phyloP scores from a whole-genome alignment of 73 alveolate species.

The Breviolum minutum region DNA sequence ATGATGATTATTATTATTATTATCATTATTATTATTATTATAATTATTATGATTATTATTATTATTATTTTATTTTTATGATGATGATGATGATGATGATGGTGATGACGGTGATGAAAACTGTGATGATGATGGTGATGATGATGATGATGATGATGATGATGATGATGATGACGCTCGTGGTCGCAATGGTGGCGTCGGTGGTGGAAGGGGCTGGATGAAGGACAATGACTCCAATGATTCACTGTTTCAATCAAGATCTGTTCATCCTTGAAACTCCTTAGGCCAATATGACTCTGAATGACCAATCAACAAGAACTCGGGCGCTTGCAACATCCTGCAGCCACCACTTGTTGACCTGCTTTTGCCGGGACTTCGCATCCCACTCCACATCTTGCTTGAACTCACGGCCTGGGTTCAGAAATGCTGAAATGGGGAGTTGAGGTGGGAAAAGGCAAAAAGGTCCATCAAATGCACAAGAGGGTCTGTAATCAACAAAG shows the following conservation, averaged over 20 bases:
- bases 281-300: no score
- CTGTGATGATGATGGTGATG: no score
- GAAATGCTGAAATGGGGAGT: background rate
- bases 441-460: background rate
- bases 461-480: background rate
- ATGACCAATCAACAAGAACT: background rate
- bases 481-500: background rate
- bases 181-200: no score
- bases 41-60: no score
- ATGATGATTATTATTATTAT: no score
- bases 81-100: no score
- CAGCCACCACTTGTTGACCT: conserved; percentile 69
- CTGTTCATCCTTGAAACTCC: background rate
- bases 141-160: no score
- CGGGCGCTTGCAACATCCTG: conserved; percentile 21
- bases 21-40: no score
- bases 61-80: no score
- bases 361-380: conserved; percentile 52
- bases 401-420: conserved; percentile 48
- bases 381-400: conserved; percentile 91
- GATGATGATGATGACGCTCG: no score
- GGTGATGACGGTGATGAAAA: no score
- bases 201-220: background rate
- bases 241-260: background rate
- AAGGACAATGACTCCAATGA: background rate